Evolutionary conservation across 179 eudicot species (phyloP).

Genomic region (Carnegiea gigantea): DNA sequence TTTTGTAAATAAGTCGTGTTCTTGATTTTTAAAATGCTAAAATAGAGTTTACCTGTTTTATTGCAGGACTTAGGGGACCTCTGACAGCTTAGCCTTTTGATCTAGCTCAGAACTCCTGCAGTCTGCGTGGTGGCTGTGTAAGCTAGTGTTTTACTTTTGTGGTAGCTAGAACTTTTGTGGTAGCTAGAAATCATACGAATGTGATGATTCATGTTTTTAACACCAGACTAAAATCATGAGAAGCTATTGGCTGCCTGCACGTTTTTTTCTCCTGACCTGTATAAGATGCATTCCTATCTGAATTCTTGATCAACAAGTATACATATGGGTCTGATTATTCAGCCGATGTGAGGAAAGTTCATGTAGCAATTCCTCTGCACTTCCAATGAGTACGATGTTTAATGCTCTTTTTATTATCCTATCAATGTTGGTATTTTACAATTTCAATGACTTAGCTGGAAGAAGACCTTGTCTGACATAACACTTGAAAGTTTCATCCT

Average conservation of each 20-base stretch:
- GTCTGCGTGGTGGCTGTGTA: not conserved
- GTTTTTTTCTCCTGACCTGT: no score
- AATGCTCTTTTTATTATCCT: not conserved
- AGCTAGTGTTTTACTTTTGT: no score
- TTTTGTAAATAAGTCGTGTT: not conserved
- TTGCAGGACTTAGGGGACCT: not conserved
- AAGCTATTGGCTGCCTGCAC: not conserved
- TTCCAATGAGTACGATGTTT: conserved; percentile 1
- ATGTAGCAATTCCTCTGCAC: not conserved
- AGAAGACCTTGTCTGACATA: conserved; percentile 82
- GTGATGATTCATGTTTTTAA: not conserved
- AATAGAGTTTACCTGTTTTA: not conserved
- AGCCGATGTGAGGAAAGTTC: not conserved
- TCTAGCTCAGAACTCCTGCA: not conserved
- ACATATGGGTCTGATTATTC: no score
- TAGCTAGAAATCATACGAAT: not conserved
- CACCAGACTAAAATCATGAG: not conserved
- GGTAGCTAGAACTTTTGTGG: not conserved
- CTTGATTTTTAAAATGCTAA: not conserved
- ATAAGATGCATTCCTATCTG: not conserved
- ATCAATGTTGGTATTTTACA: conserved; percentile 26
- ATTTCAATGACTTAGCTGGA: conserved; percentile 91
- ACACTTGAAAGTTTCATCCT: conserved; percentile 22
- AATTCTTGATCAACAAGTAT: not conserved
- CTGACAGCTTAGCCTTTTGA: not conserved